Evolutionary conservation across 306 rosid genomes (phyloP), one percentile per base, ranked within the genome.

Genomic region (Pyrus pyrifolia): DNA sequence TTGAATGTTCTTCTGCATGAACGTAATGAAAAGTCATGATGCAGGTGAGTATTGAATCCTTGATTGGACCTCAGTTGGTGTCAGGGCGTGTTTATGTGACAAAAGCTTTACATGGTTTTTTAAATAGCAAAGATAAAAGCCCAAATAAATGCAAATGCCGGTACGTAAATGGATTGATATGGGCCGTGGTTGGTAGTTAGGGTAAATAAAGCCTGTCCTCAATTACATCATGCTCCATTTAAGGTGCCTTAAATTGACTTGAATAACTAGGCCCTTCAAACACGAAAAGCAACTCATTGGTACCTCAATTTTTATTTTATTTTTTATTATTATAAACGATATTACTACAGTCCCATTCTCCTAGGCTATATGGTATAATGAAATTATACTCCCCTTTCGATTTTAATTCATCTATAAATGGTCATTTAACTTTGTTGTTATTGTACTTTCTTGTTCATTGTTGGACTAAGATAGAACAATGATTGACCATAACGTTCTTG

Each of bases 61-160:
- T 61, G 67, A 57, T 53, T 53, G 55, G 46, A 42, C 57, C 71
- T 61, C 49, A n/a, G 40, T 45, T 78, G 42, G 9, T 62, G 82
- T 63, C 77, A 78, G 77, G 22, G 68, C 57, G 33, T 19, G 68
- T 71, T 62, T 19, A 71, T 52, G 72, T 13, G 27, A 71, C 79
- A 68, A 60, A 46, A 70, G 40, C 14, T 63, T n/a, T 57, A 27
- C 61, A 44, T 60, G 29, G 3, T 44, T 17, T 5, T 40, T 2
- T 29, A 33, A 25, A 23, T 63, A 13, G 27, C 27, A 17, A 13
- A 61, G 29, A 7, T 5, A 23, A 14, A 74, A 81, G 82, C 90
- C 87, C 83, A 73, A 76, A 65, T 81, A 71, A 76, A 52, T 70
- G 51, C 70, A 57, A 35, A 70, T 49, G 77, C 53, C 35, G 49